Percentiles rank a stretch among this genome's conserved stretches.
phyloP scores from a whole-genome alignment of 2,329 filamentous ascomycete genomes.

The Boeremia lycopersici region DNA sequence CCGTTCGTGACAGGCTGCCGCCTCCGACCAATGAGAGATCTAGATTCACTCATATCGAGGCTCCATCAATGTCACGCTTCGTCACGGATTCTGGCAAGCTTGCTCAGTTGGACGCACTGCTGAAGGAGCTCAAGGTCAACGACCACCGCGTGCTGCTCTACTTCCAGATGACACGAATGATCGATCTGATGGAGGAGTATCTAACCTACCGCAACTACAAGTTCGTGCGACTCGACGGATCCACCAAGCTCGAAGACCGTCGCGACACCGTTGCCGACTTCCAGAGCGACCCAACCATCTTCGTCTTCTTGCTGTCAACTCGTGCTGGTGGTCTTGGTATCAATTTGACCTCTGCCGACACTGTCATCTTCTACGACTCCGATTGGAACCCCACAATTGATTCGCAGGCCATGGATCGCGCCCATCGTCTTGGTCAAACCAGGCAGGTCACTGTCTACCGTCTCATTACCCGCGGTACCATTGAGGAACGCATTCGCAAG shows the following conservation, averaged over 20 bases:
- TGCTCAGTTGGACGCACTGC: conserved; percentile 83
- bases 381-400: conserved; percentile 99
- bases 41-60: conserved; percentile 86
- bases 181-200: conserved; percentile 98
- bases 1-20: conserved; percentile 71
- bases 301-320: conserved; percentile 94
- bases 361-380: conserved; percentile 99
- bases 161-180: conserved; percentile 99
- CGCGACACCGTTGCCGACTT: conserved; percentile 96
- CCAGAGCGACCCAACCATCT: conserved; percentile 92
- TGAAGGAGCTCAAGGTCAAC: conserved; percentile 88
- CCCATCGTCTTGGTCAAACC: conserved; percentile 95
- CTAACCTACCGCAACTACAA: conserved; percentile 99
- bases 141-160: conserved; percentile 94
- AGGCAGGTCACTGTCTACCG: conserved; percentile 96
- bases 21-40: conserved; percentile 79
- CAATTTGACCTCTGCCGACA: conserved; percentile 94
- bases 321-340: conserved; percentile 97
- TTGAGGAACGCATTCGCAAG: conserved; percentile 97
- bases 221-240: conserved; percentile 94
- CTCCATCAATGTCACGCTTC: conserved; percentile 96
- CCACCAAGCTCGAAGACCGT: conserved; percentile 95
- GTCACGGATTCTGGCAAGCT: conserved; percentile 98
- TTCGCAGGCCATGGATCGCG: conserved; percentile 98
- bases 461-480: conserved; percentile 93